Base-by-base conservation (phyloP, 345 rosid genomes). In the Salix koriyanagi region DNA sequence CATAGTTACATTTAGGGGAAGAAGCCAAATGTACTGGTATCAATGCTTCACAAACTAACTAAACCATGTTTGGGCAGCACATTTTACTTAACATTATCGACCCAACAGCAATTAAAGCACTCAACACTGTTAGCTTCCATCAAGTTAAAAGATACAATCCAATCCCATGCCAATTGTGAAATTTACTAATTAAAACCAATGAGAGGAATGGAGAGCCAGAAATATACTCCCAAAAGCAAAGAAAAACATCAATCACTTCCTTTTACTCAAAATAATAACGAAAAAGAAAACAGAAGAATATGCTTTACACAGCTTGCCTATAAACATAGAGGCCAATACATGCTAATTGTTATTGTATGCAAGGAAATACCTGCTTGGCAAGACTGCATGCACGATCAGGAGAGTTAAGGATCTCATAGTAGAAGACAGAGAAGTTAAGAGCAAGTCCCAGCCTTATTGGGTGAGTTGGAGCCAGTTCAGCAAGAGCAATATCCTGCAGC, bases 391-490 rank as follows among this genome's bases (percentile, higher is more conserved):
- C 99, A 41, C 97, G 96, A 75, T 95, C 99, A 65, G 99, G 96
- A 60, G 99, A 95, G 89, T 91, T 95, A 58, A 95, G 97, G 75
- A 95, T 95, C 89, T 95, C 99, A 83, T 95, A 95, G 83, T 92
- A 95, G 85, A 95, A 95, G 25, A 95, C 99, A 21, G 99, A 95
- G 90, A 95, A 95, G 88, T 95, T 95, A 64, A 96, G 97, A 16
- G 99, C 98, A 71, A 96, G 98, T 61, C 99, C 99, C 82, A 96
- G 89, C 84, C 94, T 89, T 71, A 95, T 93, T 7, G 99, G 97
- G 87, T 95, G 99, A 70, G 99, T 95, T 21, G 99, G 94, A 79
- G 99, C 91, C 70, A 93, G 78, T 8, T 95, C 96, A 69, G 94
- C 87, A 68, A 90, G 83, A 77, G 99, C 99, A 86, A 94, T 94